phyloP scores from a whole-genome alignment of 179 eudicot species.

The Beta corolliflora region DNA sequence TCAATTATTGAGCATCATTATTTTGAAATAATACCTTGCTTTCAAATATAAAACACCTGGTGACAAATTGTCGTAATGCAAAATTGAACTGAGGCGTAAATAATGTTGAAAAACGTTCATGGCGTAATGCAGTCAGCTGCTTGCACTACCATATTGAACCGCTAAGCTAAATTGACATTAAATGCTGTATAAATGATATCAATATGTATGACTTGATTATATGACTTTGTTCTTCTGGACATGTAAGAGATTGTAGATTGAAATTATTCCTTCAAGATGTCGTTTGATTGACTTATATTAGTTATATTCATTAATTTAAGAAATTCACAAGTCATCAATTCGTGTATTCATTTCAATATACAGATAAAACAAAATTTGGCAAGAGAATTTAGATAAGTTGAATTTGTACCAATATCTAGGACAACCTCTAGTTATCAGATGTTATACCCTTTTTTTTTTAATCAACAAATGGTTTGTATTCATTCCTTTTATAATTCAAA shows the following conservation, averaged over 20 bases:
- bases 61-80: neutral
- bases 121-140: neutral
- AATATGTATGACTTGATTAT: neutral
- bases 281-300: neutral
- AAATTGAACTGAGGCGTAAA: neutral
- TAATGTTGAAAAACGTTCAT: neutral
- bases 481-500: constrained; percentile 1
- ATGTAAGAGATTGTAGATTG: neutral
- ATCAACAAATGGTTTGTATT: neutral
- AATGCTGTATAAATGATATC: neutral
- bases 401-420: neutral
- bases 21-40: neutral
- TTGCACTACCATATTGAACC: neutral
- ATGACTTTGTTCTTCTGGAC: neutral
- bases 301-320: neutral
- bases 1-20: neutral
- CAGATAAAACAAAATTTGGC: neutral
- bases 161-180: neutral
- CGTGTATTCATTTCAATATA: neutral
- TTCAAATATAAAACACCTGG: neutral
- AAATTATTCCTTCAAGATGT: neutral
- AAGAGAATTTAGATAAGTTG: too few species aligned
- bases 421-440: neutral
- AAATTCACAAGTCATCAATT: neutral
- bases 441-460: neutral